Evolutionary conservation across 2,329 filamentous ascomycete genomes (phyloP).

Genomic region (Daldinia sp.): DNA sequence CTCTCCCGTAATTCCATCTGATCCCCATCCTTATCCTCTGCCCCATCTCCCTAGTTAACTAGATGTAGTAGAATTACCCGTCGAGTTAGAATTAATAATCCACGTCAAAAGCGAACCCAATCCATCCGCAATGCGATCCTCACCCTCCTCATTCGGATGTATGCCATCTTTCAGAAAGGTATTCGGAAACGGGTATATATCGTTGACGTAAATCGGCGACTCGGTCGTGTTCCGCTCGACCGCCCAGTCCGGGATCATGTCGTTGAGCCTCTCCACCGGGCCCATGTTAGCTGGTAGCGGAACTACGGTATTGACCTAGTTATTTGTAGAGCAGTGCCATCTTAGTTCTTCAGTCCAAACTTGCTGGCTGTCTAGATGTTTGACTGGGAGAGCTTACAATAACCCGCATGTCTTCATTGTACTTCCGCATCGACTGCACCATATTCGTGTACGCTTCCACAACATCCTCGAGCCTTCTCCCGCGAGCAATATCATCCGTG

Average conservation of each 20-base stretch:
- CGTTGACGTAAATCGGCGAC: constrained; percentile 57
- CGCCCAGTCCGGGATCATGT: constrained; percentile 56
- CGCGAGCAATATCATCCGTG: constrained; percentile 58
- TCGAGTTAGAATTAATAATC: constrained; percentile 46
- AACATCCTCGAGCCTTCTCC: constrained; percentile 52
- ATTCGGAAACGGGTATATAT: constrained; percentile 52
- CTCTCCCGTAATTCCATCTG: background rate
- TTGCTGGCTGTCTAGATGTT: background rate
- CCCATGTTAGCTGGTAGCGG: constrained; percentile 51
- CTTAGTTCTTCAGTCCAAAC: background rate
- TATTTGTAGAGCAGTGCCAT: background rate
- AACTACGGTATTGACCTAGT: constrained; percentile 56
- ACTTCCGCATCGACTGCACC: constrained; percentile 53
- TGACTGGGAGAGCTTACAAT: constrained; percentile 50
- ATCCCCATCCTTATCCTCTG: background rate
- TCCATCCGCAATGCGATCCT: constrained; percentile 51
- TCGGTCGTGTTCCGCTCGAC: constrained; percentile 51
- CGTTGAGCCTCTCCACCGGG: constrained; percentile 53
- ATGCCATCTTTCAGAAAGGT: constrained; percentile 56
- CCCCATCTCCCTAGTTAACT: background rate
- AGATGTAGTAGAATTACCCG: constrained; percentile 7
- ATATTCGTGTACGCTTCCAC: constrained; percentile 57
- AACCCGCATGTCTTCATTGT: constrained; percentile 56
- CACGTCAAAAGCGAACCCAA: constrained; percentile 52
- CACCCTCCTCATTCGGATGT: constrained; percentile 55